Base-by-base conservation (phyloP, 1,284 basidiomycete species). In the Sporisorium scitamineum region DNA sequence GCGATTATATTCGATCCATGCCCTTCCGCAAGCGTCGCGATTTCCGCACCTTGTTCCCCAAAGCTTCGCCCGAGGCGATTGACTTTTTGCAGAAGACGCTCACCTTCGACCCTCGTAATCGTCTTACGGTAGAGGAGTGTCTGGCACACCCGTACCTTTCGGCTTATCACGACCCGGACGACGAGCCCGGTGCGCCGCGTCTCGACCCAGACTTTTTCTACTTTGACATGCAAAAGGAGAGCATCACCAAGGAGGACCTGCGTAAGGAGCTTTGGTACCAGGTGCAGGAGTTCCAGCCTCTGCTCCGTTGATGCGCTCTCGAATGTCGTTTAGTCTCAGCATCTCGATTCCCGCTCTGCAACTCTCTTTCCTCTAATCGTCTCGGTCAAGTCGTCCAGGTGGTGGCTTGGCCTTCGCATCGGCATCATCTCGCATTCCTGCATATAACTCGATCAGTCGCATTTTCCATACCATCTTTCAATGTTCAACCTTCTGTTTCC, bases 61-160 rank as follows among this genome's bases (percentile, higher is more conserved):
- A 90, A 58, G 93, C 94, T 14, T 94, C 73, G 14, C 66, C 75
- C 3, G 70, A 71, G 20, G 79, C 79, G 29, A 55, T 96, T 57
- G 95, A 98, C 86, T 97, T 98, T 87, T 87, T 98, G 77, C 90
- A 91, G n/a, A 92, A 92, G 87, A 94, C 93, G 11, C 87, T 97
- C 86, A 94, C 94, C 70, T 85, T 91, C 88, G 27, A 72, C 42
- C 83, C 84, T 1, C 65, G 70, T 31, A 78, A 80, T 50, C 74
- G 84, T 5, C 61, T 84, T 61, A 80, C 83, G 10, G 84, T 84
- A 3, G 84, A 83, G 32, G 82, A 84, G 61, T 82, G 81, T 45
- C 72, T 85, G 2, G 65, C 51, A 24, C 84, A 85, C 48, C 83
- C 83, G 7, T 84, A 82, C 60, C 68, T 85, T 2, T 64, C 69